These are phyloP conservation scores for Salicornia ramosissima DNA, from an alignment of 148 eudicot species.

Conservation along the genomic window DNA sequence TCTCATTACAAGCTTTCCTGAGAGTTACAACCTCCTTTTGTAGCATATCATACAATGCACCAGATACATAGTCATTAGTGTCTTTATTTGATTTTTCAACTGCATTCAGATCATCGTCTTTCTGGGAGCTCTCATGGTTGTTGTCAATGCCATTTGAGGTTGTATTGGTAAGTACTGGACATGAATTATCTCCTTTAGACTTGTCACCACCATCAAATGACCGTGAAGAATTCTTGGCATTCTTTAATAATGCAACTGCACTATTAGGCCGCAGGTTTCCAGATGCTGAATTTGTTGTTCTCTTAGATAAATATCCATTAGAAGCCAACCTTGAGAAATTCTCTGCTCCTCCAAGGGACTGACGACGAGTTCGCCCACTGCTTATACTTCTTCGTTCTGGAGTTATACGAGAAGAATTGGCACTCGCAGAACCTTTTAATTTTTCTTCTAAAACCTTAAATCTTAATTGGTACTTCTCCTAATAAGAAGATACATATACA, in stretches of 20 bases:
- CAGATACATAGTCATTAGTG: constrained; percentile 68
- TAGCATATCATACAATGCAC: constrained; percentile 74
- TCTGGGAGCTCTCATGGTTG: constrained; percentile 18
- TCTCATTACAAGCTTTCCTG: constrained; percentile 78
- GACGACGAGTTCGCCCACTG: constrained; percentile 61
- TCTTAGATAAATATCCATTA: constrained; percentile 55
- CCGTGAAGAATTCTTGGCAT: constrained; percentile 38
- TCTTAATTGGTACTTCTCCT: constrained; percentile 88
- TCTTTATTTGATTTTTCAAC: constrained; percentile 35
- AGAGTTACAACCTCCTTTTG: constrained; percentile 82
- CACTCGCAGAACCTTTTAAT: constrained; percentile 46
- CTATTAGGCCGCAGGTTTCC: constrained; percentile 33
- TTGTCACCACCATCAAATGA: constrained; percentile 55
- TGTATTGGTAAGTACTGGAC: constrained; percentile 20
- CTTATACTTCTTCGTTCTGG: constrained; percentile 51
- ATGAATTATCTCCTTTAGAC: constrained; percentile 32
- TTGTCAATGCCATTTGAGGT: constrained; percentile 25
- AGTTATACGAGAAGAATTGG: constrained; percentile 35
- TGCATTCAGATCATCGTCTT: constrained; percentile 32
- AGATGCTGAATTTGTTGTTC: constrained; percentile 40
- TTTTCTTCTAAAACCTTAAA: constrained; percentile 94
- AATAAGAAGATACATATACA: constrained; percentile 11
- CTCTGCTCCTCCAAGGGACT: constrained; percentile 74
- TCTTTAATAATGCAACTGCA: constrained; percentile 39
- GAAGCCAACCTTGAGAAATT: constrained; percentile 51